Evolutionary conservation across 768 basidiomycete genomes (phyloP), one percentile per base, ranked within the genome.

Genomic region (Cyclocybe aegerita): DNA sequence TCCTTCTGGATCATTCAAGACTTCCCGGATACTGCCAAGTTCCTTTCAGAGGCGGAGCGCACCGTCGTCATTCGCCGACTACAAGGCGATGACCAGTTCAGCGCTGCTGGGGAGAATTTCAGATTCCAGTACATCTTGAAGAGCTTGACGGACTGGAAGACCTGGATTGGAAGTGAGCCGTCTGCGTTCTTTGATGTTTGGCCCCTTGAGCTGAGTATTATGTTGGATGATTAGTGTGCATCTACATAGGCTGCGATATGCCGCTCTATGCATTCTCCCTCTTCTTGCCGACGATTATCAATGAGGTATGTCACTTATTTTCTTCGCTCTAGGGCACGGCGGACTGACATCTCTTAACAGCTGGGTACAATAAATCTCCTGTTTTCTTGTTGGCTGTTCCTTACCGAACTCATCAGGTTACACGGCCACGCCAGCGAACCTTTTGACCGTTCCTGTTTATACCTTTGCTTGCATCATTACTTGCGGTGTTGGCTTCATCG

Each of bases 1-100:
- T 89, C 87, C 1, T 90, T 83, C 70, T 91, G 79, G 77, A 81
- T 91, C 61, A 81, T 91, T 50, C 83, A 89, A 59, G 90, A 91
- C 62, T 92, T 91, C 68, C 89, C 90, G 3, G 87, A 91, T 58
- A 87, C 82, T 1, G 89, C 88, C 23, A 86, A 78, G 56, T 91
- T 90, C 71, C 72, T 92, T 4, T 77, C 76, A 14, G 85, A 87
- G 56, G 77, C 70, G 2, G 89, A 91, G 66, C 74, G 86, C 31
- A 82, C 81, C 7, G 72, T 85, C 14, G 76, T 88, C 45, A 74
- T 90, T 47, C 76, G 82, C 15, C 73, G 86, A 15, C 70, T 91
- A 31, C 85, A 90, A 61, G 60, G 66, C 9, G 85, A 89, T 60
- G 75, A 82, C 54, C 83, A 88, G 61, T 85, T 83, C 66, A 87